Conservation (phyloP, 768 basidiomycete genomes). For the Pisolithus sp. region DNA sequence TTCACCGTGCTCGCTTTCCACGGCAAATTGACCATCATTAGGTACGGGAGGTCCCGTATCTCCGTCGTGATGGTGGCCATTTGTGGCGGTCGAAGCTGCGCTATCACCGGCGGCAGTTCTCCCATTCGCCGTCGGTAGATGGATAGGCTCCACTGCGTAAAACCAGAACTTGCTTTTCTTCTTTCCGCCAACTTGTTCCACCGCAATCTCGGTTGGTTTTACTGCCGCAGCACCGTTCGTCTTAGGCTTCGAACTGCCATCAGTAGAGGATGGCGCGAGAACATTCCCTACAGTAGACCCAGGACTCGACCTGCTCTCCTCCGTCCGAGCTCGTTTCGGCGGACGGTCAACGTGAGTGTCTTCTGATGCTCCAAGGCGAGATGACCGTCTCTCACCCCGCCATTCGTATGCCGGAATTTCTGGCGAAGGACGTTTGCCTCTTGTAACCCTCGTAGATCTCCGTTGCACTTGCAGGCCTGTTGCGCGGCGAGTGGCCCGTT, state of each 20-base stretch:
- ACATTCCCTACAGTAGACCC: constrained; percentile 33
- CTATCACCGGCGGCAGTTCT: constrained; percentile 11
- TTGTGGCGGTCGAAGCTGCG: constrained; percentile 11
- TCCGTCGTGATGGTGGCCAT: constrained; percentile 17
- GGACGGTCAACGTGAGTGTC: constrained; percentile 49
- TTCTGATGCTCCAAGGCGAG: constrained; percentile 51
- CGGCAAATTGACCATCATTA: constrained; percentile 4
- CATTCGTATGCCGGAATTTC: constrained; percentile 51
- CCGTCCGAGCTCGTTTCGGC: constrained; percentile 70
- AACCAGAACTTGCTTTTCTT: constrained; percentile 87
- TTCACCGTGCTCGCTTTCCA: constrained; percentile 1
- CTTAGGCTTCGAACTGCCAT: constrained; percentile 41
- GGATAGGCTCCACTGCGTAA: constrained; percentile 74
- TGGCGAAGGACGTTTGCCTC: constrained; percentile 46
- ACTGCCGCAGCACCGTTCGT: constrained; percentile 56
- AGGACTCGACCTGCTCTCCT: constrained; percentile 59
- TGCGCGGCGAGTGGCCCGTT: constrained; percentile 36
- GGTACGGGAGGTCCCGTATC: constrained; percentile 4
- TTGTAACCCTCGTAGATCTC: constrained; percentile 48
- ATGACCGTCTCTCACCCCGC: constrained; percentile 71
- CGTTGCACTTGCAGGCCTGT: constrained; percentile 34
- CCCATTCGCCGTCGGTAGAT: constrained; percentile 23
- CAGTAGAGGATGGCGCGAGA: constrained; percentile 17
- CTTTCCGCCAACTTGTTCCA: constrained; percentile 72
- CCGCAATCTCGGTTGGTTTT: constrained; percentile 66